Conservation (phyloP, 75 land plant genomes). For the Pinus tabuliformis region DNA sequence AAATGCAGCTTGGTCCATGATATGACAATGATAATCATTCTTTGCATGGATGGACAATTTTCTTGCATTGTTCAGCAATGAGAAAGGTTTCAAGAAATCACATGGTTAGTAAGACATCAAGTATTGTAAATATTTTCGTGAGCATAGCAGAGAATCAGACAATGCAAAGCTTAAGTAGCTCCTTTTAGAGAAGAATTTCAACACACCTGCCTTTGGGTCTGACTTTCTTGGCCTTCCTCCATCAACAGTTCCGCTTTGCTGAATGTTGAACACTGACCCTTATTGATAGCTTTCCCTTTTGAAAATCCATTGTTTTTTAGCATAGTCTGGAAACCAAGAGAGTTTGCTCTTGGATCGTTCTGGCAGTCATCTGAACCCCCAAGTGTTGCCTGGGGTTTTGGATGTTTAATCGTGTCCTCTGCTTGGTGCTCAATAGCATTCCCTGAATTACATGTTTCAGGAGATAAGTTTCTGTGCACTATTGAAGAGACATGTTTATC, state of each 20-base stretch:
- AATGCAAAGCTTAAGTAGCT: background rate
- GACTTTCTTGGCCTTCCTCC: background rate
- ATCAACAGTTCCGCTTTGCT: background rate
- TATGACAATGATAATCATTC: background rate
- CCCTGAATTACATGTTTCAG: background rate
- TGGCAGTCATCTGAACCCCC: background rate
- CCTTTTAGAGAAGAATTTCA: background rate
- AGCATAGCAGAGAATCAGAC: background rate
- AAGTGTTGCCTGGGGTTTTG: background rate
- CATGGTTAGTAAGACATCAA: background rate
- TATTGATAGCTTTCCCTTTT: slow-evolving; percentile 6
- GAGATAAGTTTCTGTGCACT: background rate
- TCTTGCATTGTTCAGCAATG: background rate
- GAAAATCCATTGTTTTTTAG: background rate
- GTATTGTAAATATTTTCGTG: background rate
- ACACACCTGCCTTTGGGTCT: slow-evolving; percentile 2
- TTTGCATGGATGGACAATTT: background rate
- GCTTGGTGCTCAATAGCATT: background rate
- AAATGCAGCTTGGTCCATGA: background rate
- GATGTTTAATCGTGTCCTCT: background rate
- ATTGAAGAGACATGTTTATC: background rate
- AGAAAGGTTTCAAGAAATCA: background rate
- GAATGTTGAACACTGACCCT: background rate
- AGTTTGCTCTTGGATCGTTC: background rate
- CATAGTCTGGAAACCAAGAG: background rate